These are phyloP conservation scores for Tulasnella sp. DNA, from an alignment of 768 basidiomycete species.

Conservation along the genomic window DNA sequence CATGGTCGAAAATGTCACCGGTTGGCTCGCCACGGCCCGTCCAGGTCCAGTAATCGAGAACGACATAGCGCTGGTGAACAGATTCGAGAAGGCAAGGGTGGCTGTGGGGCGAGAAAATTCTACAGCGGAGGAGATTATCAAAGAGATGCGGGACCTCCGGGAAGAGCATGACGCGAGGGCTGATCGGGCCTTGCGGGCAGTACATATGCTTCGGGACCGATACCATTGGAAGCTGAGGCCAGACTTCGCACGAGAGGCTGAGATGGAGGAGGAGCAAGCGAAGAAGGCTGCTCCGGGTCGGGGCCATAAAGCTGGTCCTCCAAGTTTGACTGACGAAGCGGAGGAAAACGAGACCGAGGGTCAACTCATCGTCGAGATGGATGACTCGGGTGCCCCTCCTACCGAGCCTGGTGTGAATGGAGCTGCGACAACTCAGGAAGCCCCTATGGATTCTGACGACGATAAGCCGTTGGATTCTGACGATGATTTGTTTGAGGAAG, in stretches of 20 bases:
- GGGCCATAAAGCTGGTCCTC: not conserved
- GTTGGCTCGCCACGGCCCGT: conserved; percentile 67
- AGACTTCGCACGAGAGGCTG: conserved; percentile 65
- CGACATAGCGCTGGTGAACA: conserved; percentile 63
- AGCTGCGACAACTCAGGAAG: not conserved
- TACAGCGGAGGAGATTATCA: conserved; percentile 11
- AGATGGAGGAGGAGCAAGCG: conserved; percentile 38
- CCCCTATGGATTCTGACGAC: not conserved
- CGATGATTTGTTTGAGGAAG: conserved; percentile 15
- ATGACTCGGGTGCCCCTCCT: not conserved
- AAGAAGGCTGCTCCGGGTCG: not conserved
- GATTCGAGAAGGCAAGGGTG: conserved; percentile 41
- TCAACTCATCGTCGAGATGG: conserved; percentile 4
- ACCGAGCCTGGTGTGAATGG: not conserved
- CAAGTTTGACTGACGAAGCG: not conserved
- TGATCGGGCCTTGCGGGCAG: conserved; percentile 68
- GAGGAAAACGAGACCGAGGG: conserved; percentile 10
- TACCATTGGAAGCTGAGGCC: conserved; percentile 79
- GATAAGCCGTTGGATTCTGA: not conserved
- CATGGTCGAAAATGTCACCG: conserved; percentile 61
- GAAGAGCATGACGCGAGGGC: conserved; percentile 63
- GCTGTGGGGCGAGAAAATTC: not conserved
- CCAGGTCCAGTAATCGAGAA: conserved; percentile 60
- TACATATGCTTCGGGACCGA: conserved; percentile 63
- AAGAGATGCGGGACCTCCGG: conserved; percentile 32